phyloP scores from a whole-genome alignment of 805 yeast genomes.

The Tetrapisispora fleetii region DNA sequence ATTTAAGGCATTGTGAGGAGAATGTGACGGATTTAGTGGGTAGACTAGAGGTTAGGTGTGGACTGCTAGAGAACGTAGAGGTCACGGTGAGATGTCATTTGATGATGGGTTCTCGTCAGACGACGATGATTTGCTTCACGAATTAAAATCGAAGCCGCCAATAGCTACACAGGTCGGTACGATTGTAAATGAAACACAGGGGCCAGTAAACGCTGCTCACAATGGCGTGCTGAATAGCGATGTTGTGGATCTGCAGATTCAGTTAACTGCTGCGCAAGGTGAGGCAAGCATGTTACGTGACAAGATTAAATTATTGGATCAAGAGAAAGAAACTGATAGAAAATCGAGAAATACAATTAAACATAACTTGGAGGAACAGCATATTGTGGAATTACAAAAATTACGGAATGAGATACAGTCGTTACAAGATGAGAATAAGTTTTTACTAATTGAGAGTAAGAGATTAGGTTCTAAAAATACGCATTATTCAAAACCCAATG shows the following conservation, averaged over 20 bases:
- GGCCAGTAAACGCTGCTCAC: neutral
- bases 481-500: neutral
- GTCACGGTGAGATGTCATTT: neutral
- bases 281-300: conserved; percentile 72
- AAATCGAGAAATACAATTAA: conserved; percentile 20
- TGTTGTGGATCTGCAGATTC: conserved; percentile 6
- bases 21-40: no score
- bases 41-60: no score
- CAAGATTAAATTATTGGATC: conserved; percentile 42
- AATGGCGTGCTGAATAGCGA: neutral
- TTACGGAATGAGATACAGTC: conserved; percentile 35
- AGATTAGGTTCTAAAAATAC: conserved; percentile 10
- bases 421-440: conserved; percentile 46
- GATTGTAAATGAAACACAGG: neutral
- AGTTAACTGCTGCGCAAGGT: conserved; percentile 54
- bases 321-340: conserved; percentile 33
- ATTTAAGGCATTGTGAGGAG: no score
- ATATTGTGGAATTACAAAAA: conserved; percentile 29
- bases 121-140: conserved; percentile 38
- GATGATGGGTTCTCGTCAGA: conserved; percentile 12
- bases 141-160: conserved; percentile 37
- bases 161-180: conserved; percentile 3
- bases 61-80: neutral
- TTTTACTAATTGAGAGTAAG: conserved; percentile 40
- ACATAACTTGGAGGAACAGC: conserved; percentile 15